A percentile compares a stretch with the other conserved stretches of the same genome.
phyloP scores from a whole-genome alignment of 495 filamentous ascomycete species.

The Hypoxylon lienhwacheense region DNA sequence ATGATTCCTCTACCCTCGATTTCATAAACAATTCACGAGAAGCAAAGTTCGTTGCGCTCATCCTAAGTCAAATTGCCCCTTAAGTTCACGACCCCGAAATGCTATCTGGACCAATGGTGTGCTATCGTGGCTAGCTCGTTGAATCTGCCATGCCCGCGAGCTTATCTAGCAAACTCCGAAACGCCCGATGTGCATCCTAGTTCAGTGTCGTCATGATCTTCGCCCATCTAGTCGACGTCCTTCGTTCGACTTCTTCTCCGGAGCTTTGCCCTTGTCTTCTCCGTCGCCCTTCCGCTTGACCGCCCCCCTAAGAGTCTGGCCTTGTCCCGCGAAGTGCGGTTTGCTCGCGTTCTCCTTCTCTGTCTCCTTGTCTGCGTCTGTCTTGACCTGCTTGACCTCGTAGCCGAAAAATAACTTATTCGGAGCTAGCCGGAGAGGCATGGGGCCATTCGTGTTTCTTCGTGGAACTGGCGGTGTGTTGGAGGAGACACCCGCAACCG shows the following conservation, averaged over 20 bases:
- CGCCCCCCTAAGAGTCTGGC: constrained; percentile 77
- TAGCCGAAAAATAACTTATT: constrained; percentile 97
- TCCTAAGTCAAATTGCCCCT: too few species aligned
- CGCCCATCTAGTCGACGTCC: constrained; percentile 47
- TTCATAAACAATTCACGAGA: too few species aligned
- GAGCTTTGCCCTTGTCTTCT: constrained; percentile 43
- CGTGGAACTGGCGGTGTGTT: constrained; percentile 50
- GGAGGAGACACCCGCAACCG: constrained; percentile 68
- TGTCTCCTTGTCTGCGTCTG: constrained; percentile 69
- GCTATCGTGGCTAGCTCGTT: constrained; percentile 13
- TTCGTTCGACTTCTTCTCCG: constrained; percentile 42
- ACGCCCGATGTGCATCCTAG: constrained; percentile 7
- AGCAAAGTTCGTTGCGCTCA: too few species aligned
- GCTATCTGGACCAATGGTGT: background rate
- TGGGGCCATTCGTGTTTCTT: constrained; percentile 71
- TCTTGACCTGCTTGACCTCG: constrained; percentile 82
- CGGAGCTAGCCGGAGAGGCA: constrained; percentile 80
- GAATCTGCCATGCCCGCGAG: constrained; percentile 2
- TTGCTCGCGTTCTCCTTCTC: constrained; percentile 63
- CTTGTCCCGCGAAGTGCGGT: constrained; percentile 81
- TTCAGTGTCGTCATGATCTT: constrained; percentile 15
- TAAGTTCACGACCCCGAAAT: background rate
- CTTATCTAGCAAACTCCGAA: constrained; percentile 17
- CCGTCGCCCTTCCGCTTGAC: constrained; percentile 56
- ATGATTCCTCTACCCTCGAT: too few species aligned